Base-by-base conservation (phyloP, 2,329 filamentous ascomycete genomes). In the Myotisia sp. region DNA sequence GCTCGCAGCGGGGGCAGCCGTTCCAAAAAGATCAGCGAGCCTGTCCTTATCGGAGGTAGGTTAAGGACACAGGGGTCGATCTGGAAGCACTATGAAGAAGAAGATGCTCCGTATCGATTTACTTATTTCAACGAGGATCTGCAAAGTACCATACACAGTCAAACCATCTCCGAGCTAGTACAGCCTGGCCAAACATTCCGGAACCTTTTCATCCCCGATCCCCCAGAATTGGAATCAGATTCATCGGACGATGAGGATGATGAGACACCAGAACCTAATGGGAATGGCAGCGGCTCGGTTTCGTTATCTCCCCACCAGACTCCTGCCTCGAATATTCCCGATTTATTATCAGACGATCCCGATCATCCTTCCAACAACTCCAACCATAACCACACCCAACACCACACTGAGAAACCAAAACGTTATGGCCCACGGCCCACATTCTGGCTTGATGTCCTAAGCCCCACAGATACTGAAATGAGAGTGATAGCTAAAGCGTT, bases 111-210 rank as follows among this genome's bases (percentile, higher is more conserved):
- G 0, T 95, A 92, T 54, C 74, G 90, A 17, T 98, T 94, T 55
- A 95, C 90, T 0, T 98, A 98, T 56, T 98, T 98, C 67, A 95
- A 95, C 55, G 90, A 95, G 53, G 84, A 93, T 42, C 84, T 95
- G 37, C 79, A 84, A 48, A 92, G 82, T 55, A 98, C 90, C 0
- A 92, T 98, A 41, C 90, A 98, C 56, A 90, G 85, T 40, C 83
- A 92, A 56, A 90, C 80, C 0, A 93, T 98, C 37, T 92, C 85
- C 2, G 90, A 94, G 53, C 69, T 98, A 13, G 71, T 92, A 6
- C 85, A 93, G 45, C 77, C 82, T 0, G 90, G 84, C 4, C 71
- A 77, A 40, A 80, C 72, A 27, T 98, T 98, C 54, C 70, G 70
- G 39, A 82, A 93, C 47, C 70, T 98, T 0, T 98, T 98, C 52